Percentiles rank a stretch among this genome's conserved stretches.
Evolutionary conservation across 2,329 filamentous ascomycete species (phyloP).

Genomic region (Talaromyces sp.): DNA sequence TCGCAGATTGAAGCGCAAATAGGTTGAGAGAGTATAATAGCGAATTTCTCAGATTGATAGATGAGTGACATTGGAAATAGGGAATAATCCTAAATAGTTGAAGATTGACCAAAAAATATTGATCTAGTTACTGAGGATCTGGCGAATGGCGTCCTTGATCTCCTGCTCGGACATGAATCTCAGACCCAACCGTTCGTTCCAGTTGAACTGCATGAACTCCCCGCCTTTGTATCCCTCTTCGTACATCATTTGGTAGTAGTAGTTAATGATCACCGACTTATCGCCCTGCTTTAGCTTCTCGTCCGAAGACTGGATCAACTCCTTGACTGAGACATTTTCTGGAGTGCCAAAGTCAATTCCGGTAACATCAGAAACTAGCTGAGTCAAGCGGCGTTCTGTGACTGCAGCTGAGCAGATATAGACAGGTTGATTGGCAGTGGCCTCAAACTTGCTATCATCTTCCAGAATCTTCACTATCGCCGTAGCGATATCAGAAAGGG

Average conservation of each 20-base stretch:
- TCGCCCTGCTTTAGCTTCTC: not conserved
- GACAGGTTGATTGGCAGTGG: not conserved
- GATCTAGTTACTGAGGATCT: not conserved
- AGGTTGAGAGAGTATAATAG: no score
- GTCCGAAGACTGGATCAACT: not conserved
- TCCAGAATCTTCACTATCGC: slow-evolving; percentile 1
- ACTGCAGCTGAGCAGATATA: slow-evolving; percentile 3
- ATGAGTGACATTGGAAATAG: no score
- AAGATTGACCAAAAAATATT: no score
- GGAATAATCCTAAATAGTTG: no score
- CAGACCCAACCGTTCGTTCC: slow-evolving; percentile 2
- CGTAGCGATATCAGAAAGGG: not conserved
- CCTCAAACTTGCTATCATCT: not conserved
- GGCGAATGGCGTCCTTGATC: not conserved
- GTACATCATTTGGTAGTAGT: slow-evolving; percentile 9
- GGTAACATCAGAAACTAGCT: not conserved
- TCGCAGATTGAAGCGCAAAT: no score
- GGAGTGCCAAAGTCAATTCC: slow-evolving; percentile 1
- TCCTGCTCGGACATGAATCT: slow-evolving; percentile 4
- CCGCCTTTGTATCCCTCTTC: slow-evolving; percentile 2
- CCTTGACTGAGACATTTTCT: not conserved
- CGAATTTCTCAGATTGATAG: no score
- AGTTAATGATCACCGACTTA: not conserved
- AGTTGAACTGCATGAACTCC: slow-evolving; percentile 4
- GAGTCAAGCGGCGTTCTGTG: not conserved